These are phyloP conservation scores for Hyaloperonospora brassicae DNA, from an alignment of 352 stramenopile species.

Conservation along the genomic window DNA sequence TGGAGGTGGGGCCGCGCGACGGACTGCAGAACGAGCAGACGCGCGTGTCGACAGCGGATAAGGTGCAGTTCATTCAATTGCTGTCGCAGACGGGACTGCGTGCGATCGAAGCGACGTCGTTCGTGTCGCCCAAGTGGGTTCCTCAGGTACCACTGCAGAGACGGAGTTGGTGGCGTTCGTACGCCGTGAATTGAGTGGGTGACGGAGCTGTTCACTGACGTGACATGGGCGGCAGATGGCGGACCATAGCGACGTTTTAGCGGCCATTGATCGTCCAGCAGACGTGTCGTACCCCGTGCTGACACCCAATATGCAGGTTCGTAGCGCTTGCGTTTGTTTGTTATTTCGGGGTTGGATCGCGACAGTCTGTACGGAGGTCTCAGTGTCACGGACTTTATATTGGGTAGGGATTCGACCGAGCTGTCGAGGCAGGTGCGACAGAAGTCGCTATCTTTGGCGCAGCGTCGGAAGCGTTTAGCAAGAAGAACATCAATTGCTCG, in stretches of 20 bases:
- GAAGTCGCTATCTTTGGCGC: slow-evolving; percentile 95
- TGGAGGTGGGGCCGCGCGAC: slow-evolving; percentile 93
- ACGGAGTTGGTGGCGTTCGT: too few relatives aligned
- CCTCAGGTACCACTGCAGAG: slow-evolving; percentile 54
- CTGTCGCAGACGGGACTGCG: slow-evolving; percentile 85
- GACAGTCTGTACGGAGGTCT: background rate
- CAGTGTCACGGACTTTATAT: background rate
- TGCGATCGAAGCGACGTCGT: slow-evolving; percentile 90
- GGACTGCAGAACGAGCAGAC: slow-evolving; percentile 94
- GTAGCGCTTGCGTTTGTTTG: background rate
- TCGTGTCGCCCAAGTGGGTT: slow-evolving; percentile 96
- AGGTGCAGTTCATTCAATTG: slow-evolving; percentile 88
- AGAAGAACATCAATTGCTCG: slow-evolving; percentile 96
- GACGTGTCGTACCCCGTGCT: slow-evolving; percentile 87
- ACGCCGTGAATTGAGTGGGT: background rate
- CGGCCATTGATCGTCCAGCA: slow-evolving; percentile 60
- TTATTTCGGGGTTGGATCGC: background rate
- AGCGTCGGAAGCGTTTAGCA: slow-evolving; percentile 92
- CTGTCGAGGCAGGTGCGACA: slow-evolving; percentile 72
- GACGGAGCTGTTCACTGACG: background rate
- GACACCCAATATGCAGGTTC: slow-evolving; percentile 89
- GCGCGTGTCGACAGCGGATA: slow-evolving; percentile 82
- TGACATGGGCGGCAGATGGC: slow-evolving; percentile 78
- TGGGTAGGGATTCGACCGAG: slow-evolving; percentile 76
- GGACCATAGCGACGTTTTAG: slow-evolving; percentile 86